Evolutionary conservation across 73 alveolate genomes (phyloP), one percentile per base, ranked within the genome.

Genomic region (Paramecium tetraurelia): DNA sequence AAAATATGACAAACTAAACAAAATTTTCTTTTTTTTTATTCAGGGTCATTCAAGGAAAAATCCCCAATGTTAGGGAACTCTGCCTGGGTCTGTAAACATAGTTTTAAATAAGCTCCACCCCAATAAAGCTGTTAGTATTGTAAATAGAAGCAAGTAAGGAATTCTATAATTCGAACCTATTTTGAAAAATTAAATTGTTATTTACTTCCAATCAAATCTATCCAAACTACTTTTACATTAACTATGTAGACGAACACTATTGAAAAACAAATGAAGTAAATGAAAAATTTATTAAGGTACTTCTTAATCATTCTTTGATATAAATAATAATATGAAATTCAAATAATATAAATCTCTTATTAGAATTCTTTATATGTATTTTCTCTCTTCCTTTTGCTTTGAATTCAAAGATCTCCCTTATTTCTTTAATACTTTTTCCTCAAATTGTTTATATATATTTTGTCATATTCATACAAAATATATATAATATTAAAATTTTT

Each of bases 51-150:
- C 92, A 97, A 86, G 71, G 71, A 93, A 93, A 80, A 96, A 97
- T 20, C 99, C 99, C 99, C 99, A 98, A 92, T 93, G 95, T n/a
- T 97, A 95, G 5, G 99, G 99, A 14, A 98, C 99, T 92, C 96
- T 95, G 10, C 99, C 99, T 8, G 99, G 99, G 69, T 98, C 99
- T 50, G 99, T 96, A 31, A 94, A 93, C 94, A 98, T 96, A 3
- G 99, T 93, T 85, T 95, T 92, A 68, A 95, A 85, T 92, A 98
- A 98, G 21, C 99, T 92, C 96, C 99, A 96, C 33, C 96, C 84
- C 63, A 98, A 94, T 93, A 97, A 80, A 59, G 96, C 29, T 31
- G 76, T 80, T 31, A 41, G 21, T 22, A 41, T 20, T 40, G 76
- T 80, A 80, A 80, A 80, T 12, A 33, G 31, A n/a, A 40, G 31